These are phyloP conservation scores for Aspergillus heteromorphus DNA, from an alignment of 495 filamentous ascomycete species.

Conservation along the genomic window DNA sequence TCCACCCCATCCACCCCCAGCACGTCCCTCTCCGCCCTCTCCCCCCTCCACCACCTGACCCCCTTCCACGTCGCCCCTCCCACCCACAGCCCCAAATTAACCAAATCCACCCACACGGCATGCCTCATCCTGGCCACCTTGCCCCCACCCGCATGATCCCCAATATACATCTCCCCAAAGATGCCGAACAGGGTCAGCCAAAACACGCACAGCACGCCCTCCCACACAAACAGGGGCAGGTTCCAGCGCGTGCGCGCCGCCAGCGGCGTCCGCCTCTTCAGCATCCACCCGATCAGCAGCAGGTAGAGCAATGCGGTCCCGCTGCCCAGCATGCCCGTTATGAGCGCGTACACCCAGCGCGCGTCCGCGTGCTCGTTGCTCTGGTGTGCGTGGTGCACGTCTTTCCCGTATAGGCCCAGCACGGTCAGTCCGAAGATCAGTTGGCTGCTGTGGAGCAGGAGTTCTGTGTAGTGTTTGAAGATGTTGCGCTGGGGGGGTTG, in stretches of 20 bases:
- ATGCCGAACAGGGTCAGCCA: constrained; percentile 78
- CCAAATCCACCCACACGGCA: constrained; percentile 79
- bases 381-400: constrained; percentile 56
- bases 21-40: constrained; percentile 8
- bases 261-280: constrained; percentile 24
- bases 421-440: constrained; percentile 71
- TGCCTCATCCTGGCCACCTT: constrained; percentile 70
- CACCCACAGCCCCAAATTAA: constrained; percentile 68
- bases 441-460: constrained; percentile 60
- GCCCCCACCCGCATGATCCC: constrained; percentile 46
- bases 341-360: constrained; percentile 74
- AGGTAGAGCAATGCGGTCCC: constrained; percentile 57
- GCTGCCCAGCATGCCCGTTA: constrained; percentile 56
- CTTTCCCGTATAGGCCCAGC: constrained; percentile 70
- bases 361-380: constrained; percentile 45
- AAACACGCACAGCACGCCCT: constrained; percentile 60
- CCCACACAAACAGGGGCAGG: constrained; percentile 60
- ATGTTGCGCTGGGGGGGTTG: not conserved
- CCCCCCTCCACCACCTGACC: constrained; percentile 33
- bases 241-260: constrained; percentile 8
- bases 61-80: constrained; percentile 43
- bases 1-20: not conserved
- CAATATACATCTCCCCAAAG: constrained; percentile 76
- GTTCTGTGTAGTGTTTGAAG: constrained; percentile 22
- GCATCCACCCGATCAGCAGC: constrained; percentile 49